phyloP scores from a whole-genome alignment of 148 eudicot genomes.

The Cornus kousa region DNA sequence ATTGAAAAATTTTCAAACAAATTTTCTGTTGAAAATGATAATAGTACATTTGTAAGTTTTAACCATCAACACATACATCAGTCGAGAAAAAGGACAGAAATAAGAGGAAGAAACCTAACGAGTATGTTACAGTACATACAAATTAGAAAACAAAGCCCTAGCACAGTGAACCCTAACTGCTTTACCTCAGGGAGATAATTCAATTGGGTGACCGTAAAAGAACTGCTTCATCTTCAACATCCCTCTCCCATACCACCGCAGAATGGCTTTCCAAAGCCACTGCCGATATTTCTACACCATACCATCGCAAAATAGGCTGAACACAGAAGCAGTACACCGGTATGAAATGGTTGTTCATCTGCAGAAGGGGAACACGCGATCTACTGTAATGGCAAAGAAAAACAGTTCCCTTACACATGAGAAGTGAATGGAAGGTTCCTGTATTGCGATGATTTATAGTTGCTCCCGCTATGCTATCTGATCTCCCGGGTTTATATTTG shows the following conservation, averaged over 20 bases:
- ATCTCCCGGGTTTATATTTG: not conserved
- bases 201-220: not conserved
- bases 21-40: not conserved
- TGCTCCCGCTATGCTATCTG: not conserved
- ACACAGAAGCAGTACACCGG: not conserved
- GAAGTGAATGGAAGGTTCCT: not conserved
- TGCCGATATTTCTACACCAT: too few relatives aligned
- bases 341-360: not conserved
- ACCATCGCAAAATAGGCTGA: not conserved
- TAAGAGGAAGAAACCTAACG: not conserved
- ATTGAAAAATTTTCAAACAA: too few relatives aligned
- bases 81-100: not conserved
- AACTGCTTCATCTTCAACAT: not conserved
- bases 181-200: not conserved
- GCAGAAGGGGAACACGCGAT: not conserved
- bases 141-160: not conserved
- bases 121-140: not conserved
- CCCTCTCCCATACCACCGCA: not conserved
- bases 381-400: not conserved
- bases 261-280: not conserved
- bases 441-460: not conserved
- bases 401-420: not conserved
- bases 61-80: not conserved
- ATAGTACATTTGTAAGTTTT: too few relatives aligned
- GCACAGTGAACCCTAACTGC: not conserved